Evolutionary conservation across 306 rosid genomes (phyloP).

Genomic region (Citrullus mucosospermus): DNA sequence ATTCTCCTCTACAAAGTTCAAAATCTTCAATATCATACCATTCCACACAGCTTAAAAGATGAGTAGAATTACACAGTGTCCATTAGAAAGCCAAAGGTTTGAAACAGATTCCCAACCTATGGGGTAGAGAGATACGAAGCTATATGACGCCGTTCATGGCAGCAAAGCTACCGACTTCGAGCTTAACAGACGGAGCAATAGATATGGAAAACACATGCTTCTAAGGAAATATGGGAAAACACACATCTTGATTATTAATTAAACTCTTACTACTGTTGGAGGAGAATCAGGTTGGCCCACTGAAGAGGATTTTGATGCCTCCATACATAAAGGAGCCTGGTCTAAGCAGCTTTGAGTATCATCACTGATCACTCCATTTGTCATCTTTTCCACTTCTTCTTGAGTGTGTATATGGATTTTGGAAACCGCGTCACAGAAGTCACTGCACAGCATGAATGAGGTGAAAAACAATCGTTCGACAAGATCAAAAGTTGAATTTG

Average conservation of each 20-base stretch:
- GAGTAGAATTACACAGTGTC: not conserved
- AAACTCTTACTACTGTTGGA: constrained; percentile 52
- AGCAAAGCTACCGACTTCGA: constrained; percentile 9
- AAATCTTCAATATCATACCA: not conserved
- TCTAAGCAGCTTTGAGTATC: constrained; percentile 88
- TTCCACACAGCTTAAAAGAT: not conserved
- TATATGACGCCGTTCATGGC: not conserved
- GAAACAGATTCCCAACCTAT: not conserved
- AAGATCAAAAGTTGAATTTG: not conserved
- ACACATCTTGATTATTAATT: constrained; percentile 8
- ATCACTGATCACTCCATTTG: constrained; percentile 54
- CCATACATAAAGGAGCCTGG: constrained; percentile 52
- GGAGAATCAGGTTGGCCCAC: constrained; percentile 88
- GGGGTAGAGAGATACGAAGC: not conserved
- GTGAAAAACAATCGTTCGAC: not conserved
- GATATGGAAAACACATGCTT: constrained; percentile 12
- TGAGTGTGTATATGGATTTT: constrained; percentile 72
- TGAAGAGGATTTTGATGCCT: constrained; percentile 79
- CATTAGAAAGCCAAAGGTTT: not conserved
- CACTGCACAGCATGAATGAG: constrained; percentile 35
- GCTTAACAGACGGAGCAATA: constrained; percentile 4
- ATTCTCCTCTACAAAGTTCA: not conserved
- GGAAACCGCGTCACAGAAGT: constrained; percentile 66
- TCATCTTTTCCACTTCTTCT: constrained; percentile 98
- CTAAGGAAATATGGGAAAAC: constrained; percentile 6